These are phyloP conservation scores for Escovopsis sp. DNA, from an alignment of 2,329 filamentous ascomycete species.

Conservation along the genomic window DNA sequence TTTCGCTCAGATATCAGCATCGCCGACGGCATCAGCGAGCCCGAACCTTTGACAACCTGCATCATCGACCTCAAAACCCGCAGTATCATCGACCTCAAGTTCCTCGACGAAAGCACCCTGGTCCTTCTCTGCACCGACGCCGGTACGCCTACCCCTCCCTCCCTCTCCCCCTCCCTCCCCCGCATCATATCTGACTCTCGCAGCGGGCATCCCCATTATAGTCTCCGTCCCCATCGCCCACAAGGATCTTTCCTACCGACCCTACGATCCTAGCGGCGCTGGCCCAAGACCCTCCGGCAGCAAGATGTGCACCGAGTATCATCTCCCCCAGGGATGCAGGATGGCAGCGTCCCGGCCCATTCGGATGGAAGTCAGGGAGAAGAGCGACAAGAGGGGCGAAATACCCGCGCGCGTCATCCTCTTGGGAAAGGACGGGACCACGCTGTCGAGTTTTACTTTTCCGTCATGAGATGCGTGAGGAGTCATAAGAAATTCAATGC, in stretches of 20 bases:
- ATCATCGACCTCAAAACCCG: slow-evolving; percentile 27
- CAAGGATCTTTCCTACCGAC: slow-evolving; percentile 21
- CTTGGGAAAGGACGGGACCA: slow-evolving; percentile 31
- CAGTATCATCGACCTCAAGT: slow-evolving; percentile 48
- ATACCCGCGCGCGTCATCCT: slow-evolving; percentile 37
- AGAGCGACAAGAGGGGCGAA: slow-evolving; percentile 28
- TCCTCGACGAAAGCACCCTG: slow-evolving; percentile 47
- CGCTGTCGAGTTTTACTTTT: slow-evolving; percentile 33
- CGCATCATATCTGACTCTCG: neutral
- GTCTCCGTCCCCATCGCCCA: slow-evolving; percentile 22
- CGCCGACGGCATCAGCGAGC: slow-evolving; percentile 43
- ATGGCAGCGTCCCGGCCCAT: slow-evolving; percentile 19
- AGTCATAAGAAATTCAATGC: neutral
- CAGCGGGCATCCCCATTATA: slow-evolving; percentile 15
- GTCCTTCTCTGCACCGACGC: slow-evolving; percentile 39
- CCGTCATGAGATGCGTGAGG: slow-evolving; percentile 2
- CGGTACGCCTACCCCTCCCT: slow-evolving; percentile 16
- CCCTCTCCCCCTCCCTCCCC: neutral
- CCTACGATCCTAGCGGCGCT: slow-evolving; percentile 14
- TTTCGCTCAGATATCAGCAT: slow-evolving; percentile 39
- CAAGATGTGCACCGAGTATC: slow-evolving; percentile 10
- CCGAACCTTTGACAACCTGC: slow-evolving; percentile 23
- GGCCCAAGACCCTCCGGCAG: too few relatives aligned
- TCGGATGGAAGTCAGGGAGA: slow-evolving; percentile 37
- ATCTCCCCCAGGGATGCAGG: slow-evolving; percentile 12